Conservation (phyloP, 2,329 filamentous ascomycete species). For the Canariomyces notabilis region DNA sequence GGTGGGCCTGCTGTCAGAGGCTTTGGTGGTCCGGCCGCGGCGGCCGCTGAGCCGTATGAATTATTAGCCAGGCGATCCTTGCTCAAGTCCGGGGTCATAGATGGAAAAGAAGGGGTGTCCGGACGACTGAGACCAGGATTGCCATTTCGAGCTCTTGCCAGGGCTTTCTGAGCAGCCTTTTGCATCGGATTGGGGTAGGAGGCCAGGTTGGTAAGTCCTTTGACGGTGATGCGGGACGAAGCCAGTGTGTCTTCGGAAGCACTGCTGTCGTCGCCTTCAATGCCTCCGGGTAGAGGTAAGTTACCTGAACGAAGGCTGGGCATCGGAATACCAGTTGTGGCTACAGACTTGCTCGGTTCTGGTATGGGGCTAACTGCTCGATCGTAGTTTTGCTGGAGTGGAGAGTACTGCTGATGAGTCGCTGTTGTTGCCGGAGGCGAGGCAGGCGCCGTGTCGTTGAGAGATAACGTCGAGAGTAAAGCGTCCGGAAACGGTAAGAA, state of each 20-base stretch:
- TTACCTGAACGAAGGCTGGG: constrained; percentile 29
- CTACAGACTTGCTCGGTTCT: constrained; percentile 7
- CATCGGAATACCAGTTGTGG: constrained; percentile 15
- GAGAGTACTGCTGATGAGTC: constrained; percentile 40
- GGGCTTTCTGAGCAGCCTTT: constrained; percentile 44
- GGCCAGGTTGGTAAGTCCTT: constrained; percentile 48
- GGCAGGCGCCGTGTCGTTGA: constrained; percentile 26
- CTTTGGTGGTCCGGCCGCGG: constrained; percentile 39
- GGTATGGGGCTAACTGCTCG: constrained; percentile 41
- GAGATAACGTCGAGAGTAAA: constrained; percentile 33
- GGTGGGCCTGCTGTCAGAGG: constrained; percentile 52
- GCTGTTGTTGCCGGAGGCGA: constrained; percentile 23
- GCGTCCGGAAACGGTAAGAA: constrained; percentile 36
- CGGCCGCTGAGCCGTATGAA: constrained; percentile 14
- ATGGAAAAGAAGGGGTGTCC: constrained; percentile 14
- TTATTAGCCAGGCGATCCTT: constrained; percentile 11
- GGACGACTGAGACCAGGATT: constrained; percentile 19
- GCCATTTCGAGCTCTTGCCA: constrained; percentile 27
- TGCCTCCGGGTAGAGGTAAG: constrained; percentile 21
- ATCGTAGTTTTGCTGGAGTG: constrained; percentile 51
- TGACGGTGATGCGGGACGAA: constrained; percentile 36
- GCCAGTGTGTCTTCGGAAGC: constrained; percentile 29
- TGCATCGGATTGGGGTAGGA: constrained; percentile 53
- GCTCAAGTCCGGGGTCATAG: constrained; percentile 9
- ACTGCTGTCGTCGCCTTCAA: constrained; percentile 26